These are phyloP conservation scores for Tolypocladium ophioglossoides DNA, from an alignment of 2,329 filamentous ascomycete genomes.

Conservation along the genomic window DNA sequence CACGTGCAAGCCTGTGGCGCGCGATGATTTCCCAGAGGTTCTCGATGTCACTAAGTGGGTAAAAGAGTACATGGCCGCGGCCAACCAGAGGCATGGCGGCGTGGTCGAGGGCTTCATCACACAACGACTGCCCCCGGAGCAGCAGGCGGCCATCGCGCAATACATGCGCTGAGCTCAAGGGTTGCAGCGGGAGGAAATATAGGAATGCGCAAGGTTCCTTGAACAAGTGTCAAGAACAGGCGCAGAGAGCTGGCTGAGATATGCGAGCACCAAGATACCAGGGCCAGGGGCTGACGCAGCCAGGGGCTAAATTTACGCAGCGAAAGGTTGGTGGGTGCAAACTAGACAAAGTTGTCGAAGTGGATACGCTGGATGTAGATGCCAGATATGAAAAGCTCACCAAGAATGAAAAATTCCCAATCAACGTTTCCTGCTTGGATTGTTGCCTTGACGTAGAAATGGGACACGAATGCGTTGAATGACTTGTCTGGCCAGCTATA, in stretches of 20 bases:
- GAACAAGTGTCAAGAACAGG: too few relatives aligned
- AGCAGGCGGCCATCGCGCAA: slow-evolving; percentile 38
- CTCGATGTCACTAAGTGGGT: slow-evolving; percentile 80
- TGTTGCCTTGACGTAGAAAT: background rate
- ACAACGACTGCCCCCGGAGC: slow-evolving; percentile 57
- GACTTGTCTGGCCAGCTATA: background rate
- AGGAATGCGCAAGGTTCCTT: background rate
- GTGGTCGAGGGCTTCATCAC: slow-evolving; percentile 61
- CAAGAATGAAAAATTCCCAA: background rate
- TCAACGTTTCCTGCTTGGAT: too few relatives aligned
- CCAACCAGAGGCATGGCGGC: slow-evolving; percentile 63
- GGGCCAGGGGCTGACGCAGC: background rate
- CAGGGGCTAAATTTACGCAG: background rate
- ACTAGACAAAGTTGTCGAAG: background rate
- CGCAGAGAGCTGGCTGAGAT: background rate
- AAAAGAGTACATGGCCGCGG: slow-evolving; percentile 62
- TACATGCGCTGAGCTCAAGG: slow-evolving; percentile 31
- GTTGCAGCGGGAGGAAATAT: background rate
- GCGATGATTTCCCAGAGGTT: slow-evolving; percentile 81
- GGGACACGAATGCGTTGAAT: background rate
- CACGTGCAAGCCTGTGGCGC: slow-evolving; percentile 65
- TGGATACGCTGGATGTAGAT: background rate
- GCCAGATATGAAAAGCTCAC: background rate
- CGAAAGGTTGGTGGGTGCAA: background rate
- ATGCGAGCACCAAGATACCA: slow-evolving; percentile 1